Evolutionary conservation across 2,329 filamentous ascomycete species (phyloP).

Genomic region (Metarhizium rileyi): DNA sequence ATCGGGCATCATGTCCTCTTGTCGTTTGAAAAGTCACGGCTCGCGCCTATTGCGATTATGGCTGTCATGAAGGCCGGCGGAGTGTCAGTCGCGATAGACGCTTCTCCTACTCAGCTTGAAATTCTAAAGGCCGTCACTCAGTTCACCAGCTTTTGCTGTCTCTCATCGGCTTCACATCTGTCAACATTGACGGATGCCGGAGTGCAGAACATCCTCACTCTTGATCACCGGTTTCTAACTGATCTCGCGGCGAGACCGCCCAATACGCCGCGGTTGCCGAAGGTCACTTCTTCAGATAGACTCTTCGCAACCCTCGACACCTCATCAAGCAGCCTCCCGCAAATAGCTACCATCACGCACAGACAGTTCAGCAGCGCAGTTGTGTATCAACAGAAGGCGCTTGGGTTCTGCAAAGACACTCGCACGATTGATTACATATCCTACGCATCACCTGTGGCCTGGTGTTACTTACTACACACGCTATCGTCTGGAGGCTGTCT

Average conservation of each 20-base stretch:
- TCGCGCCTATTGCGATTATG: conserved; percentile 15
- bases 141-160: background rate
- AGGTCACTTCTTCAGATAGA: conserved; percentile 3
- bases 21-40: conserved; percentile 15
- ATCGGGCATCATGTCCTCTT: background rate
- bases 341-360: background rate
- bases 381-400: conserved; percentile 1
- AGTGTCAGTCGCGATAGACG: conserved; percentile 12
- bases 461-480: conserved; percentile 5
- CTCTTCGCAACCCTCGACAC: background rate
- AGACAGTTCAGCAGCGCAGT: conserved; percentile 4
- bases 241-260: background rate
- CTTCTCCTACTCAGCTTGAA: background rate
- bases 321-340: background rate
- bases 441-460: conserved; percentile 1
- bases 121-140: background rate
- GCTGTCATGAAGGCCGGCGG: conserved; percentile 17
- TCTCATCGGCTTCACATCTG: background rate
- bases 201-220: background rate
- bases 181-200: background rate
- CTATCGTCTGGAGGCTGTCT: conserved; percentile 3
- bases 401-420: background rate
- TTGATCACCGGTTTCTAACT: background rate
- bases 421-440: background rate
- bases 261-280: background rate